A percentile compares a stretch with the other conserved stretches of the same genome.
phyloP scores from a whole-genome alignment of 1,284 basidiomycete species.

The Ceratobasidium sp. region DNA sequence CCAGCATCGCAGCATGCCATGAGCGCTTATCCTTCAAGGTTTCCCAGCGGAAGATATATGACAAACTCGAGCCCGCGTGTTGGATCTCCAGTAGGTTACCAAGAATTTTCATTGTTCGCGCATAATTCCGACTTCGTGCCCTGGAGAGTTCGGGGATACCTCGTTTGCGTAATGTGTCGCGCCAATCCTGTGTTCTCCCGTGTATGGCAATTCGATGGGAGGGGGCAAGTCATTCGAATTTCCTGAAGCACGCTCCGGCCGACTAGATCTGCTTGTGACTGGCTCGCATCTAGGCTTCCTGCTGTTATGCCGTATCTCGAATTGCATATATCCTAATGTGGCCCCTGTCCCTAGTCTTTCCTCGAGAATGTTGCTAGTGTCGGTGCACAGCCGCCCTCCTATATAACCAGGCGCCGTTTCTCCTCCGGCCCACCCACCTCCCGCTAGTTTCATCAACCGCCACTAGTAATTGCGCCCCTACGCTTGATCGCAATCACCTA shows the following conservation, averaged over 20 bases:
- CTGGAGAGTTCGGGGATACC: slow-evolving; percentile 3
- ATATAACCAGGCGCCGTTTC: slow-evolving; percentile 12
- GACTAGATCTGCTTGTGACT: slow-evolving; percentile 16
- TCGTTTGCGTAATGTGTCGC: background rate
- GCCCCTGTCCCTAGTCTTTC: slow-evolving; percentile 16
- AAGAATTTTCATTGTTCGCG: no score
- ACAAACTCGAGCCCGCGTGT: background rate
- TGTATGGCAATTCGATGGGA: slow-evolving; percentile 27
- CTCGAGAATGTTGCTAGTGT: slow-evolving; percentile 15
- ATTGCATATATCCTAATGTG: background rate
- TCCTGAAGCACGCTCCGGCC: background rate
- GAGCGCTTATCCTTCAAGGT: slow-evolving; percentile 2
- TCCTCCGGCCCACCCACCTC: slow-evolving; percentile 19
- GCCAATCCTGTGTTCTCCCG: slow-evolving; percentile 13
- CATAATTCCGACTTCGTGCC: background rate
- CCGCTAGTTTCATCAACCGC: background rate
- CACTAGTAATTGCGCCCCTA: slow-evolving; percentile 1
- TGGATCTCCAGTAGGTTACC: background rate
- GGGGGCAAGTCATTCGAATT: slow-evolving; percentile 14
- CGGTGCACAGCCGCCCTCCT: slow-evolving; percentile 35
- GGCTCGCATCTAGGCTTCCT: slow-evolving; percentile 4
- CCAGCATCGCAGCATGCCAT: slow-evolving; percentile 6
- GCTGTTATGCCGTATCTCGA: background rate
- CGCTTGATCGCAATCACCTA: slow-evolving; percentile 2
- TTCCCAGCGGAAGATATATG: no score